Conservation (phyloP, 2,329 filamentous ascomycete genomes). For the Clarireedia sp. region DNA sequence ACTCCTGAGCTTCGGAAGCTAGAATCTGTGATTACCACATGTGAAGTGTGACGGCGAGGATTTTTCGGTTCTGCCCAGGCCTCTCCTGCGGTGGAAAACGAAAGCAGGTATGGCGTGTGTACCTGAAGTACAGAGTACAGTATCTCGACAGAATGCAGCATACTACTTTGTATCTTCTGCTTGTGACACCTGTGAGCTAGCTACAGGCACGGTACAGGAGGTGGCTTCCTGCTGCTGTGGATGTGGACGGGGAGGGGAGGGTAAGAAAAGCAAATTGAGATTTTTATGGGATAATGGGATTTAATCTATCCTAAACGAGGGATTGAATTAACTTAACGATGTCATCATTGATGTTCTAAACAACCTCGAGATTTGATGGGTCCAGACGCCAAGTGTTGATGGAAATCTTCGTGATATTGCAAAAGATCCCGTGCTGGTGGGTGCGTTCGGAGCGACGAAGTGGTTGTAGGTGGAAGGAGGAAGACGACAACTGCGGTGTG, state of each 20-base stretch:
- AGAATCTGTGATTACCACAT: too few relatives aligned
- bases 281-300: not conserved
- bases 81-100: too few relatives aligned
- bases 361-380: not conserved
- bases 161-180: not conserved
- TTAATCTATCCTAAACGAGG: slow-evolving; percentile 1
- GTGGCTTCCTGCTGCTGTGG: not conserved
- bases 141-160: not conserved
- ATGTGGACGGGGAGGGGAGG: not conserved
- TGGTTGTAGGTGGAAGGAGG: too few relatives aligned
- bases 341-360: not conserved
- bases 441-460: too few relatives aligned
- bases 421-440: too few relatives aligned
- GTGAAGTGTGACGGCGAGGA: too few relatives aligned
- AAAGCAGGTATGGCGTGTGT: too few relatives aligned
- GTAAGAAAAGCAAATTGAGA: not conserved
- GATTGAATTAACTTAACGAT: not conserved
- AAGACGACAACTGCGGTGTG: too few relatives aligned
- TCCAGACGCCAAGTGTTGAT: not conserved
- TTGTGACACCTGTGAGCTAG: not conserved
- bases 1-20: too few relatives aligned
- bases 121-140: too few relatives aligned
- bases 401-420: not conserved
- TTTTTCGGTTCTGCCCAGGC: too few relatives aligned
- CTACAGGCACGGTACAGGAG: slow-evolving; percentile 4